Evolutionary conservation across 2,329 filamentous ascomycete species (phyloP), one percentile per base, ranked within the genome.

Genomic region (Scedosporium aurantiacum): DNA sequence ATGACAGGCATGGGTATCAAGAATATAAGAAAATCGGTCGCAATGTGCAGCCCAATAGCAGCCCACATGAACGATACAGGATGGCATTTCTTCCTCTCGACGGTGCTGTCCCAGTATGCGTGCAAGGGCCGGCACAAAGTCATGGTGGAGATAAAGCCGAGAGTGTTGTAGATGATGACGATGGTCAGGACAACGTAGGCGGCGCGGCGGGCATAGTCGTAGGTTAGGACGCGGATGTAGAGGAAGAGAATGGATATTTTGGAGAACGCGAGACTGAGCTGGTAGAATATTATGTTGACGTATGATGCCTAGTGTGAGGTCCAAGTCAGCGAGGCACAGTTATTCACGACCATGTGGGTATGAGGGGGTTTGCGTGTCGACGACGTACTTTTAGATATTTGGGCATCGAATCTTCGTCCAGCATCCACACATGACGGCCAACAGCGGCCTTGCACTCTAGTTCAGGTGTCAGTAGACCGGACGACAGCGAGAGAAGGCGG

Each of bases 11-110:
- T 63, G 1, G 71, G 71, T 0, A 72, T 57, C 1, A 63, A 21
- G 18, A 73, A 64, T 18, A 72, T 68, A 8, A 69, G 23, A 1
- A 68, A 52, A 32, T 72, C 68, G 1, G 67, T 68, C 2, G 66
- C 61, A 14, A 72, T 68, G 45, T 68, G 70, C 1, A 69, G 65
- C 5, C 71, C 66, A 2, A 68, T 64, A 54, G 68, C 71, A 2
- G 64, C 65, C 55, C 68, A 68, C 57, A 71, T 70, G 61, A 70
- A 70, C 5, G 58, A 57, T n/a, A 37, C 7, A 3, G 64, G 61
- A 25, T 63, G 59, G 58, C 64, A 64, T 37, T 28, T 50, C 14
- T 25, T 47, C 10, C 18, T 60, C 47, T 27, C 57, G 27, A 62
- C 60, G 5, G 37, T 55, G 21, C 18, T 32, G 56, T 63, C 50